Conservation (phyloP, 169 alveolate species). For the Perkinsus marinus region DNA sequence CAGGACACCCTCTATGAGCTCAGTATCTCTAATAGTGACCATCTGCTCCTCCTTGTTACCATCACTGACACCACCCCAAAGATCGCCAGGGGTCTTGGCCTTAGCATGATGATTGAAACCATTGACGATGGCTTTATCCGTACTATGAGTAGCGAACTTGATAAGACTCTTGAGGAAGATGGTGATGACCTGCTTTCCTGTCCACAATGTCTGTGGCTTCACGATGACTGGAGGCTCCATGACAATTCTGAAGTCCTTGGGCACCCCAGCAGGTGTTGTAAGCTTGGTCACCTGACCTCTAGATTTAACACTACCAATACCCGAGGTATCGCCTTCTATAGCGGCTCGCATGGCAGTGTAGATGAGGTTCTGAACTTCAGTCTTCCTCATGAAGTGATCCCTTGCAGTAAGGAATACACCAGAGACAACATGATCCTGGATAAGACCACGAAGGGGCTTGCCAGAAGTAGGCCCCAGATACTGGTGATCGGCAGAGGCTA, state of each 20-base stretch:
- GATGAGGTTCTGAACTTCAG: conserved; percentile 66
- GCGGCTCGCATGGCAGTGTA: conserved; percentile 16
- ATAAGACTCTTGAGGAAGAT: conserved; percentile 21
- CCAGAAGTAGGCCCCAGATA: conserved; percentile 94
- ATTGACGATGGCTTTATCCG: background rate
- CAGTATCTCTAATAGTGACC: conserved; percentile 53
- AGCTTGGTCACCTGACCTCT: background rate
- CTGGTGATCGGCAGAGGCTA: conserved; percentile 85
- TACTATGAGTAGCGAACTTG: background rate
- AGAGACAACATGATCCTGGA: conserved; percentile 88
- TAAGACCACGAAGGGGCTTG: conserved; percentile 89
- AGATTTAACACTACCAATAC: background rate
- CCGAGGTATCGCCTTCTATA: background rate
- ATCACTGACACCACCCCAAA: conserved; percentile 63
- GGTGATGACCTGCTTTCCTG: conserved; percentile 82
- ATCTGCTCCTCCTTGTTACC: conserved; percentile 38
- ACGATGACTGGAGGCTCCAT: conserved; percentile 79
- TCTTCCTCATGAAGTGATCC: conserved; percentile 77
- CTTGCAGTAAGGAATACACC: conserved; percentile 82
- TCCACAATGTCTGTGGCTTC: conserved; percentile 82
- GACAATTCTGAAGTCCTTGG: background rate
- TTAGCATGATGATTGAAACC: conserved; percentile 20
- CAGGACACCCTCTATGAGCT: conserved; percentile 84
- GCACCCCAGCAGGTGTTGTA: background rate
- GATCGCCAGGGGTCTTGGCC: conserved; percentile 66